Evolutionary conservation across 2,329 filamentous ascomycete species (phyloP).

Genomic region (Aaosphaeria arxii): DNA sequence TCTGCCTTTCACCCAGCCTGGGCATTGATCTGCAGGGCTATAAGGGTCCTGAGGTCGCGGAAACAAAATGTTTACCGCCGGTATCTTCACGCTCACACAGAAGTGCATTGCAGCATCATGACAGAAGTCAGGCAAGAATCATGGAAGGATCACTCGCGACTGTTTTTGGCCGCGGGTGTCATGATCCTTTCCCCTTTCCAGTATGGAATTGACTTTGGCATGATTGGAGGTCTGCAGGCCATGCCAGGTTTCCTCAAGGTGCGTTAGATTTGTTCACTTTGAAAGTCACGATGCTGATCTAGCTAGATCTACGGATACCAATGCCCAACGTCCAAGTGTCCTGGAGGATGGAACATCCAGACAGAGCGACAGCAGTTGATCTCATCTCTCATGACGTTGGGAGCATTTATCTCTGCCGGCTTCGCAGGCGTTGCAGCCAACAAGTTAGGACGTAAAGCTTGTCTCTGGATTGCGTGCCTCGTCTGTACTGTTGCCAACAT

Average conservation of each 20-base stretch:
- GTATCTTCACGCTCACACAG: neutral
- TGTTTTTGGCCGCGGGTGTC: conserved; percentile 48
- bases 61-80: conserved; percentile 4
- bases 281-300: neutral
- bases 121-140: conserved; percentile 14
- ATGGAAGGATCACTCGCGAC: conserved; percentile 42
- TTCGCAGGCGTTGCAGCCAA: conserved; percentile 39
- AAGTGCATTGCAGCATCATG: conserved; percentile 9
- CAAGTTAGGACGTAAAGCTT: conserved; percentile 44
- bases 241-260: conserved; percentile 46
- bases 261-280: neutral
- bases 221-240: conserved; percentile 50
- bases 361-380: conserved; percentile 45
- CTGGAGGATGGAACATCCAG: conserved; percentile 43
- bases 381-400: conserved; percentile 46
- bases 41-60: conserved; percentile 13
- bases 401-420: conserved; percentile 44
- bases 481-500: conserved; percentile 52
- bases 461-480: conserved; percentile 48
- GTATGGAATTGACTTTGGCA: conserved; percentile 53
- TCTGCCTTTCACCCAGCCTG: conserved; percentile 11
- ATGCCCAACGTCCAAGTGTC: conserved; percentile 13
- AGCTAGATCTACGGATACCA: conserved; percentile 27
- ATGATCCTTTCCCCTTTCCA: conserved; percentile 52
- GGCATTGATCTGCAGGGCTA: conserved; percentile 16